These are phyloP conservation scores for Blepharisma stoltei DNA, from an alignment of 73 alveolate species.

Conservation along the genomic window DNA sequence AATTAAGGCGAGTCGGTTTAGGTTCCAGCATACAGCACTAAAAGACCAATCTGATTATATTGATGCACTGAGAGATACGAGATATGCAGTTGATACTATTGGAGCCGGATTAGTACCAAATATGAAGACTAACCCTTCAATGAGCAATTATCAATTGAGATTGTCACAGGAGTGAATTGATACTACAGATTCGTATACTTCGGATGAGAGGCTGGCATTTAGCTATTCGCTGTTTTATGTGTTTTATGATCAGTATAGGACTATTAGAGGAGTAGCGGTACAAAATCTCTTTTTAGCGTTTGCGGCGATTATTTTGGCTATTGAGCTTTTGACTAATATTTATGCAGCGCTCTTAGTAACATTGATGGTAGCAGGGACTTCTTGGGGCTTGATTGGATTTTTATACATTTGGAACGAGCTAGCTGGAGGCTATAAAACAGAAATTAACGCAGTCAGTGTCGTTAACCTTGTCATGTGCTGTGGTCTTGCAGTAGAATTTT, in stretches of 20 bases:
- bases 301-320: constrained; percentile 84
- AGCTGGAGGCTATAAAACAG: constrained; percentile 76
- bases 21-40: constrained; percentile 89
- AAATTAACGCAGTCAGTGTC: constrained; percentile 92
- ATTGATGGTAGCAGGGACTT: constrained; percentile 67
- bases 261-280: constrained; percentile 85
- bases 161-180: neutral
- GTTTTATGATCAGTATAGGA: constrained; percentile 88
- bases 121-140: constrained; percentile 14
- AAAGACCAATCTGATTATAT: constrained; percentile 56
- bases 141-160: neutral
- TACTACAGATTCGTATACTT: neutral
- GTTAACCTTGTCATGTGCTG: constrained; percentile 83
- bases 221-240: constrained; percentile 90
- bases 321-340: constrained; percentile 67
- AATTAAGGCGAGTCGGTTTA: constrained; percentile 77
- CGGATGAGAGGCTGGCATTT: constrained; percentile 68
- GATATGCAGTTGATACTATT: constrained; percentile 72
- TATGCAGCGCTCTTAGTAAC: constrained; percentile 76
- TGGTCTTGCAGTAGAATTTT: constrained; percentile 93
- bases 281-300: constrained; percentile 76
- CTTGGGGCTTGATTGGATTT: constrained; percentile 82
- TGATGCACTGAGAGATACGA: constrained; percentile 71
- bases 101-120: constrained; percentile 45
- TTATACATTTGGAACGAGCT: constrained; percentile 70